A percentile compares a stretch with the other conserved stretches of the same genome.
phyloP scores from a whole-genome alignment of 2,329 filamentous ascomycete species.

The Colletotrichum viniferum region DNA sequence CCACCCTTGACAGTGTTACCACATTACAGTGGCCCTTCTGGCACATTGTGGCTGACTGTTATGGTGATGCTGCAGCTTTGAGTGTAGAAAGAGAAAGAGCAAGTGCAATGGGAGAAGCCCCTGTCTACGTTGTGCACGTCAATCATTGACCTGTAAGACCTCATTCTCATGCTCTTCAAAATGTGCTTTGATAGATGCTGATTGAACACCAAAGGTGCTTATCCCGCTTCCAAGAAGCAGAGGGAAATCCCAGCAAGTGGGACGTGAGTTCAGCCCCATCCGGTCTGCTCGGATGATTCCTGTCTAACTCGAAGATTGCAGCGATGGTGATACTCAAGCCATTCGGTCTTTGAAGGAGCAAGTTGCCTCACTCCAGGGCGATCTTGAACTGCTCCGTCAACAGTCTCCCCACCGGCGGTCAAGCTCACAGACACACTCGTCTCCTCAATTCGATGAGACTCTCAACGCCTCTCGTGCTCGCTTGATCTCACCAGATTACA shows the following conservation, averaged over 20 bases:
- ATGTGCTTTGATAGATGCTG: background rate
- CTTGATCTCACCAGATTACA: background rate
- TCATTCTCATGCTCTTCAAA: background rate
- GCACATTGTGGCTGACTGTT: background rate
- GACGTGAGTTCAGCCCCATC: background rate
- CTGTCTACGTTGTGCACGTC: constrained; percentile 12
- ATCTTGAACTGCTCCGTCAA: background rate
- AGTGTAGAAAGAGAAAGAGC: constrained; percentile 18
- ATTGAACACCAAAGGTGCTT: background rate
- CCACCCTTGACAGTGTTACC: background rate
- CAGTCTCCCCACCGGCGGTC: background rate
- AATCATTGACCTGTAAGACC: constrained; percentile 6
- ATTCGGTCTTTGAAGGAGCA: constrained; percentile 4
- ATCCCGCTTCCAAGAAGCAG: constrained; percentile 4
- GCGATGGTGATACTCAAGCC: background rate
- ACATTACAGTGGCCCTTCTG: background rate
- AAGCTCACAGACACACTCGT: background rate
- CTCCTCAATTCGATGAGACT: background rate
- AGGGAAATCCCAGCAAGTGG: background rate
- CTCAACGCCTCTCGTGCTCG: background rate
- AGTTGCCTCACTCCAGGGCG: background rate
- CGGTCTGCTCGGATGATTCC: background rate
- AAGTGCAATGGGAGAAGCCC: constrained; percentile 16
- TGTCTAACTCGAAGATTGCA: background rate
- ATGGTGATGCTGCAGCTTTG: background rate